Evolutionary conservation across 1,284 basidiomycete genomes (phyloP).

Genomic region (Cryptococcus sp.): DNA sequence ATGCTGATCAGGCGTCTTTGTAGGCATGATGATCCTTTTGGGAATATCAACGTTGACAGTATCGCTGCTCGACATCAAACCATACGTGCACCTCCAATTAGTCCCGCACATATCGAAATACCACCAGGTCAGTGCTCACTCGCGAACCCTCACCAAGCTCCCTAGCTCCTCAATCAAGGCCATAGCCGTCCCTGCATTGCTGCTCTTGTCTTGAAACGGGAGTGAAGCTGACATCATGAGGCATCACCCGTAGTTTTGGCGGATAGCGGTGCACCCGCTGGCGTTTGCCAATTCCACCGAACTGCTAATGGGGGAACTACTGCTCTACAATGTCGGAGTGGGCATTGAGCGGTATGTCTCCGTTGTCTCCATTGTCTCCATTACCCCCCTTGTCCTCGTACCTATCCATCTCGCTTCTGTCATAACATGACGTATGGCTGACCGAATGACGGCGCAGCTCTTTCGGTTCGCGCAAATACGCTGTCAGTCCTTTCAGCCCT

Average conservation of each 20-base stretch:
- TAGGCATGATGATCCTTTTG: constrained; percentile 75
- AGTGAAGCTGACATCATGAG: constrained; percentile 3
- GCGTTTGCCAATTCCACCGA: constrained; percentile 83
- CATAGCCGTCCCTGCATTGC: neutral
- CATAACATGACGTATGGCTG: neutral
- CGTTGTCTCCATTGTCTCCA: neutral
- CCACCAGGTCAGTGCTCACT: constrained; percentile 46
- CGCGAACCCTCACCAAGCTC: no score
- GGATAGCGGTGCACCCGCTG: constrained; percentile 71
- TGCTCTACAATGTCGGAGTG: constrained; percentile 72
- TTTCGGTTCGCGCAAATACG: constrained; percentile 84
- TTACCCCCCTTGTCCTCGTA: neutral
- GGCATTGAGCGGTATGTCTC: constrained; percentile 66
- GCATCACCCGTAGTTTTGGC: constrained; percentile 69
- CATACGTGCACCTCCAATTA: constrained; percentile 77
- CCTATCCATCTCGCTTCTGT: neutral
- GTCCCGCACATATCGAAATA: constrained; percentile 53
- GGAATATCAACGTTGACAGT: constrained; percentile 70
- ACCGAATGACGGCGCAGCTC: constrained; percentile 48
- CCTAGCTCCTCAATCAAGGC: neutral
- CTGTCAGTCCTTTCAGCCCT: constrained; percentile 60
- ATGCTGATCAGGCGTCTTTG: neutral
- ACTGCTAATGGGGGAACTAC: constrained; percentile 71
- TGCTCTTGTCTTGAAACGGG: constrained; percentile 1
- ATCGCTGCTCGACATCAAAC: constrained; percentile 80